Conservation (phyloP, 305 asterid species). For the Plantago lanceolata region DNA sequence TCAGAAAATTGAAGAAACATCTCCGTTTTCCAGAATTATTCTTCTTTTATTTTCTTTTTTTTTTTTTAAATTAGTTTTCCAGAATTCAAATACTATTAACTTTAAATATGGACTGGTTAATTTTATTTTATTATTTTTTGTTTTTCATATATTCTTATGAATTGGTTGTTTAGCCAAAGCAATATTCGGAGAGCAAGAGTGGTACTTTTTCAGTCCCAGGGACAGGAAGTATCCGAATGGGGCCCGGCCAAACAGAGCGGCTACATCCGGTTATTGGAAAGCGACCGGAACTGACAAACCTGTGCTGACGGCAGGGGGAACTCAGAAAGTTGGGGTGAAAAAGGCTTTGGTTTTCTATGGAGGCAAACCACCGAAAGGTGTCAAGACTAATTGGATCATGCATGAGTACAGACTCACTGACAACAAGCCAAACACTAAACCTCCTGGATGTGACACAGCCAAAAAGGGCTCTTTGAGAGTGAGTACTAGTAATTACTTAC, state of each 20-base stretch:
- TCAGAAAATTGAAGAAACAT: too few species aligned
- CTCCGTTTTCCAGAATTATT: too few species aligned
- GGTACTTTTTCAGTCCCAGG: conserved; percentile 88
- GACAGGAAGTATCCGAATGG: conserved; percentile 91
- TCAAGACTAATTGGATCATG: conserved; percentile 91
- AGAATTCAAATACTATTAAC: too few species aligned
- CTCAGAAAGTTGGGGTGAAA: conserved; percentile 78
- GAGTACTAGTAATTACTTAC: background rate
- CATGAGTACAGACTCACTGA: conserved; percentile 74
- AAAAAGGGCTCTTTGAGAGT: conserved; percentile 77
- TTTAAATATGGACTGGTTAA: too few species aligned
- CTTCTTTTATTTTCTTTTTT: too few species aligned
- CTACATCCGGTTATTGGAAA: conserved; percentile 91
- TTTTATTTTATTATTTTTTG: too few species aligned
- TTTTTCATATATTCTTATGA: background rate
- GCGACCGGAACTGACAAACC: conserved; percentile 95
- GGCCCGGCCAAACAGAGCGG: conserved; percentile 78
- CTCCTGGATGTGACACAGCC: conserved; percentile 56
- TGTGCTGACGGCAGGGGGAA: conserved; percentile 68
- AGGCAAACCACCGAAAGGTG: conserved; percentile 86
- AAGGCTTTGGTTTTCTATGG: conserved; percentile 84
- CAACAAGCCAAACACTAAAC: conserved; percentile 49
- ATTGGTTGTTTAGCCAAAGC: conserved; percentile 53
- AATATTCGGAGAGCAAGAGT: conserved; percentile 83
- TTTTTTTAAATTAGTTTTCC: too few species aligned